Conservation (phyloP, 148 eudicot genomes). For the Heliosperma pusillum region DNA sequence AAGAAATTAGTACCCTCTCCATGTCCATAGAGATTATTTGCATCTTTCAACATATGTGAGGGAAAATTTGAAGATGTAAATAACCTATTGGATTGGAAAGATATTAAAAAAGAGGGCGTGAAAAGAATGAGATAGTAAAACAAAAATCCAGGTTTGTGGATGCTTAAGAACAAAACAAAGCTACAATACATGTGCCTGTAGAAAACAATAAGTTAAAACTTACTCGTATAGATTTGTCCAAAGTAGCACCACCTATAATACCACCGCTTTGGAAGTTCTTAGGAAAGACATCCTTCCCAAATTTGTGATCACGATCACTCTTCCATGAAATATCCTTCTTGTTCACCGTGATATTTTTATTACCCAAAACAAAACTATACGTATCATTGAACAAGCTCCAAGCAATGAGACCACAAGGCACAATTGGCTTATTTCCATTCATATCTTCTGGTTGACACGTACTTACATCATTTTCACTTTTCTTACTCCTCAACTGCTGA, state of each 20-base stretch:
- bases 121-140: no score
- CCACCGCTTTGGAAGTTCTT: slow-evolving; percentile 72
- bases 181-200: neutral
- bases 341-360: slow-evolving; percentile 45
- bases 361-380: slow-evolving; percentile 53
- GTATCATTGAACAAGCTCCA: slow-evolving; percentile 99
- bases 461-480: slow-evolving; percentile 29
- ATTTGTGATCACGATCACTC: slow-evolving; percentile 93
- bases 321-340: slow-evolving; percentile 87
- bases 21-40: no score
- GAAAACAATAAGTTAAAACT: slow-evolving; percentile 24
- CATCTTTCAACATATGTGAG: no score
- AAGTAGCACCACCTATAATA: slow-evolving; percentile 65
- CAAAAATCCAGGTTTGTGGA: no score
- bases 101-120: no score
- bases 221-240: slow-evolving; percentile 54
- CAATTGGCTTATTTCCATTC: slow-evolving; percentile 39
- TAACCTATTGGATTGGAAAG: no score
- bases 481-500: slow-evolving; percentile 45
- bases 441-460: slow-evolving; percentile 53
- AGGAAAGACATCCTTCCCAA: slow-evolving; percentile 80
- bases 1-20: no score
- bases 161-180: no score
- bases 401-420: slow-evolving; percentile 97
- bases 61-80: no score